Evolutionary conservation across 495 filamentous ascomycete genomes (phyloP), one percentile per base, ranked within the genome.

Genomic region (Penicillium bialowiezense): DNA sequence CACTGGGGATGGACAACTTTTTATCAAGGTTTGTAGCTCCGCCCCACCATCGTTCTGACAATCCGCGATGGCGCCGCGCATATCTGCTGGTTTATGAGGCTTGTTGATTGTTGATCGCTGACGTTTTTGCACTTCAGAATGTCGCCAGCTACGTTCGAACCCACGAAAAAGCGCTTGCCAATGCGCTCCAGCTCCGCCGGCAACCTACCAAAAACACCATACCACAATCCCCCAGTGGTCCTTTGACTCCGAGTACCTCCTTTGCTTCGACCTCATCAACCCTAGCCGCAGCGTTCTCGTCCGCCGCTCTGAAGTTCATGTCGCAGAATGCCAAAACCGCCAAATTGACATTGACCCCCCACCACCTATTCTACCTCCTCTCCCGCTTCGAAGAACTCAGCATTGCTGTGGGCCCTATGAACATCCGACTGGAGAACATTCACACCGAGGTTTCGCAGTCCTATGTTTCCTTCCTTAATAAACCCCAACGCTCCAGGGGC

Each of bases 131-230:
- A 41, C 12, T 31, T 42, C 52, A 96, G 91, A 93, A 93, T 73
- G 80, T 98, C 53, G 91, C 92, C 54, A 86, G 84, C 67, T 97
- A 95, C 72, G 90, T 98, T 64, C 89, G 92, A 47, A 96, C 91
- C 28, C 90, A 98, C 71, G 93, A 98, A 68, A 96, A 95, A 72
- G 93, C 90, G 20, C 82, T 98, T 50, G 93, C 93, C 55, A 97
- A 97, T 71, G 92, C 93, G 52, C 76, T 97, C 28, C 93, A 96
- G 64, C 76, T 91, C 44, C 83, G 81, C 58, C 80, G 84, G 47
- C 88, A 89, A 55, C 78, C 71, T 13, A 66, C 71, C 13, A 67
- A 69, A 50, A 85, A 90, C 85, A 84, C 32, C 75, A 39, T 78
- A 79, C 38, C 65, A 37, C 56, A 60, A 39, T 59, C 62, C 63